Evolutionary conservation across 768 basidiomycete species (phyloP), one percentile per base, ranked within the genome.

Genomic region (Boletus sensibilis): DNA sequence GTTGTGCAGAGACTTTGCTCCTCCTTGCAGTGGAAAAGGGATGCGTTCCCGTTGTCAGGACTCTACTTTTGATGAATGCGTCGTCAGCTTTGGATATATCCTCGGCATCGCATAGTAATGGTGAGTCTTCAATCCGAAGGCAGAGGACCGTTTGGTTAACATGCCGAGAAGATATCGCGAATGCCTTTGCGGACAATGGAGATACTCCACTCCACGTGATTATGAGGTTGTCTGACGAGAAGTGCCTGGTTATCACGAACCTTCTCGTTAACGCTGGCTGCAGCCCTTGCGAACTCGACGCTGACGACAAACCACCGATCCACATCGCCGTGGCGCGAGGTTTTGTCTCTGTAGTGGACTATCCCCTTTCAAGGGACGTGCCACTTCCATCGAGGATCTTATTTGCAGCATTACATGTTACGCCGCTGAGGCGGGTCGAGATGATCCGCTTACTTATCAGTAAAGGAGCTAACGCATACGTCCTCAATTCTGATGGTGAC

Each of bases 161-260:
- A 13, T 10, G 11, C 7, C 1, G 5, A 18, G 0, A 7, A 62
- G 60, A 14, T 10, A 31, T 57, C 2, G 4, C 18, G 3, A 27
- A 51, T 44, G 27, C 35, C 0, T 1, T 60, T 13, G 34, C 49
- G 9, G 8, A 6, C 12, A 60, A 60, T 14, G 59, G 59, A 5
- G 58, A 60, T 23, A 54, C 59, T 8, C 59, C 44, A 1, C 38
- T 60, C 0, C 59, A 60, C 9, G 1, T 60, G 4, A 52, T 47
- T 2, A 41, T 59, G 39, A 42, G 6, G 29, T 2, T 51, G 9
- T 31, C 35, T 8, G 45, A 61, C 25, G 60, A 61, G 20, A 47
- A 29, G 3, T 60, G 58, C 25, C 50, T 61, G 3, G 2, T 7
- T 1, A 18, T 61, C n/a, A 25, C 20, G 0, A 35, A 53, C 23